Conservation (phyloP, 2,329 filamentous ascomycete species). For the Phaeosphaeriaceae sp. region DNA sequence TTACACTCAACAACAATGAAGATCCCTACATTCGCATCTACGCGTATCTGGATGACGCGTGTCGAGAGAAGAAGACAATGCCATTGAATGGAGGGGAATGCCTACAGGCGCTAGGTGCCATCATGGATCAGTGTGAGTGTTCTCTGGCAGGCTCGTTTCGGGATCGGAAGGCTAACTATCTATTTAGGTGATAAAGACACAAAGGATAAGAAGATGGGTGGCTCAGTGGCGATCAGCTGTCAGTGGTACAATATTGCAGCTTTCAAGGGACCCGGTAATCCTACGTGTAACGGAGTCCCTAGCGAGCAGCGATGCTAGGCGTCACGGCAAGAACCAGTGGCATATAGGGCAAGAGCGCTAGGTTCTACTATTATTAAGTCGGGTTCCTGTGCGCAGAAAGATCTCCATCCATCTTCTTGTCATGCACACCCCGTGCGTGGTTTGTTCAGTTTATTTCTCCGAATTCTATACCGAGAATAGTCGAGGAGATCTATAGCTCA, state of each 20-base stretch:
- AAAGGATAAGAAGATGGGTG: conserved; percentile 3
- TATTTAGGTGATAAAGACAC: conserved; percentile 1
- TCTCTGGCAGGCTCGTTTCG: too few relatives aligned
- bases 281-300: background rate
- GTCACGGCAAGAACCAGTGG: background rate
- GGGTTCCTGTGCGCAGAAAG: too few relatives aligned
- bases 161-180: background rate
- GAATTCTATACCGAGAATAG: too few relatives aligned
- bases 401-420: too few relatives aligned
- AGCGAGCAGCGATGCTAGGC: conserved; percentile 3
- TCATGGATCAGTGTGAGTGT: background rate
- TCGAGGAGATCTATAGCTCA: too few relatives aligned
- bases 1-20: background rate
- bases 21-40: conserved; percentile 4
- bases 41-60: conserved; percentile 4
- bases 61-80: background rate
- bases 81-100: background rate
- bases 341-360: too few relatives aligned
- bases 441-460: too few relatives aligned
- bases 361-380: too few relatives aligned
- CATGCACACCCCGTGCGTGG: too few relatives aligned
- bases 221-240: conserved; percentile 4
- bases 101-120: background rate
- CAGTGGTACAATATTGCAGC: conserved; percentile 8
- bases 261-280: conserved; percentile 3